Evolutionary conservation across 2,329 filamentous ascomycete species (phyloP), one percentile per base, ranked within the genome.

Genomic region (Ceratocystis eucalypticola): DNA sequence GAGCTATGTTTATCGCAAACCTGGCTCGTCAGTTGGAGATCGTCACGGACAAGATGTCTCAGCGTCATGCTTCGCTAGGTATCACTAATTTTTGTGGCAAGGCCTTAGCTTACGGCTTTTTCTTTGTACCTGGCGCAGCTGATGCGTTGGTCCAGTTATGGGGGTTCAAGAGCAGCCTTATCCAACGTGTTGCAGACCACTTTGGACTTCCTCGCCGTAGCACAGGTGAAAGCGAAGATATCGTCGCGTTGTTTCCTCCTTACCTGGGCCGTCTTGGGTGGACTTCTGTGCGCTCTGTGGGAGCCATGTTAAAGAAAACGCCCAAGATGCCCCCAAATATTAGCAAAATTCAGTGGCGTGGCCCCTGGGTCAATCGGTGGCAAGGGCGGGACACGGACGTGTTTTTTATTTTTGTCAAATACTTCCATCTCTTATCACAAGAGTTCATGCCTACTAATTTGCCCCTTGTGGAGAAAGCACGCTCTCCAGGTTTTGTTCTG

Each of bases 91-190:
- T 96, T 73, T 91, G 89, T 65, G 92, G 90, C 68, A 95, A 94
- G 75, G 89, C 91, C 3, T 93, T 89, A 72, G 91, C 92, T 1
- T 96, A 95, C 74, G 91, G 90, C 37, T 96, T 96, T 75, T 94
- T 93, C 76, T 96, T 96, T 72, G 92, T 89, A 33, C 90, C 91
- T 0, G 90, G 90, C 3, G 84, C 96, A 65, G 88, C 90, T 6
- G 91, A 96, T 72, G 84, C 96, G 63, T 79, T 96, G 62, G 84
- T 93, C 30, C 84, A 91, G 17, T 78, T 96, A 4, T 96, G 92
- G 91, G 84, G 84, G 46, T 80, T 90, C 22, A 84, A 85, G 1
- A 78, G 86, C 2, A 85, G 86, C 67, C 77, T 85, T 53, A 80
- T 96, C 72, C 84, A 88, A 69, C 85, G 90, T 28, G 82, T 90